Percentiles rank a stretch among this genome's conserved stretches.
Evolutionary conservation across 1,139 yeast genomes (phyloP).

Genomic region (Candida sp.): DNA sequence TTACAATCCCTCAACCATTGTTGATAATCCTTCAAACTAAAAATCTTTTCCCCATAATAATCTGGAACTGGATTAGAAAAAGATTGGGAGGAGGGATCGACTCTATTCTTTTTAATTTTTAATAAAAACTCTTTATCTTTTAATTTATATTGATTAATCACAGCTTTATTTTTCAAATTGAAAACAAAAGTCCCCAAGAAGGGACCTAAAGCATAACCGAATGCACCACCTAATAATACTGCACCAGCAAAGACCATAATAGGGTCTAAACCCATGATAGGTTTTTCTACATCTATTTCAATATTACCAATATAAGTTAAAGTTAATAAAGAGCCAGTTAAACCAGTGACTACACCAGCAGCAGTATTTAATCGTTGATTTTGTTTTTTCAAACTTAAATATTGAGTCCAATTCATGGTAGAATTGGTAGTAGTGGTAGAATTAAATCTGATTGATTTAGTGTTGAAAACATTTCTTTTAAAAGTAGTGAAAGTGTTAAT

Average conservation of each 20-base stretch:
- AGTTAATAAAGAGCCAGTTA: conserved; percentile 66
- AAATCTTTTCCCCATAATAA: conserved; percentile 94
- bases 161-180: conserved; percentile 48
- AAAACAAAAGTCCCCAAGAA: conserved; percentile 71
- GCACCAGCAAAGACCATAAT: conserved; percentile 71
- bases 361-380: conserved; percentile 68
- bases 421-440: too few species aligned
- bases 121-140: conserved; percentile 75
- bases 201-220: conserved; percentile 86
- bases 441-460: too few species aligned
- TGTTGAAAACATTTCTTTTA: too few species aligned
- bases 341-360: conserved; percentile 66
- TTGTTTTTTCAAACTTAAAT: conserved; percentile 69
- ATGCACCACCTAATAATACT: conserved; percentile 63
- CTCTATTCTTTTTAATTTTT: conserved; percentile 74
- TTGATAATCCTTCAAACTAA: conserved; percentile 79
- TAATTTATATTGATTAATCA: conserved; percentile 43
- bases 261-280: conserved; percentile 84
- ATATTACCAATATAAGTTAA: conserved; percentile 77
- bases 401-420: conserved; percentile 68
- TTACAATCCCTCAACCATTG: conserved; percentile 97
- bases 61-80: conserved; percentile 96
- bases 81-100: conserved; percentile 91
- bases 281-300: conserved; percentile 80
- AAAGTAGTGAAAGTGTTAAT: background rate